phyloP scores from a whole-genome alignment of 257 asterid genomes.

The Nicotiana noctiflora region DNA sequence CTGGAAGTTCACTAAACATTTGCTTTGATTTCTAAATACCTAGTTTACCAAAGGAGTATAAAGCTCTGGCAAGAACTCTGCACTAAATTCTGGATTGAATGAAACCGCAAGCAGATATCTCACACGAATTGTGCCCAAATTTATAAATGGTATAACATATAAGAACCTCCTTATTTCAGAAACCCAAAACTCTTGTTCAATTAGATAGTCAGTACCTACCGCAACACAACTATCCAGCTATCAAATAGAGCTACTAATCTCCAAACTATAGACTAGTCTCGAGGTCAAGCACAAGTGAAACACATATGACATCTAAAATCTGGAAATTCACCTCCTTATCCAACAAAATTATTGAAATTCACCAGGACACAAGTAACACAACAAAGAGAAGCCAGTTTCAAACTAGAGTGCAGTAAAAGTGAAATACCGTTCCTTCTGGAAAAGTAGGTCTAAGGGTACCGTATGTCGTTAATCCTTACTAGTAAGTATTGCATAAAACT shows the following conservation, averaged over 20 bases:
- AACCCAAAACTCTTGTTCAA: neutral
- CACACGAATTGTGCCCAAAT: neutral
- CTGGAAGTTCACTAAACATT: neutral
- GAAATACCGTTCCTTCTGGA: neutral
- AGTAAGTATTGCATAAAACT: neutral
- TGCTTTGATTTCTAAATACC: neutral
- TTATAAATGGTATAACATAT: neutral
- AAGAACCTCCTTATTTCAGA: neutral
- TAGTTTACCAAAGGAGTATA: neutral
- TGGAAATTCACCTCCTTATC: neutral
- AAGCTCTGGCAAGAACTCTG: neutral
- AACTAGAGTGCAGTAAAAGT: neutral
- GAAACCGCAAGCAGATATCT: neutral
- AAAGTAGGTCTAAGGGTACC: neutral
- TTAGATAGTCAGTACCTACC: neutral
- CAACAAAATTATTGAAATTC: neutral
- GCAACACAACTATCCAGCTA: conserved; percentile 3
- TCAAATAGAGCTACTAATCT: neutral
- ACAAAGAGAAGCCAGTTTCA: neutral
- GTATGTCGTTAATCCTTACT: neutral
- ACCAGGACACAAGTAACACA: neutral
- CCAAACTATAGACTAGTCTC: neutral
- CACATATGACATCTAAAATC: neutral
- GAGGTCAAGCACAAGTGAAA: neutral
- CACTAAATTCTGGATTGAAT: neutral